phyloP scores from a whole-genome alignment of 352 stramenopile species.

The Aphanomyces cochlioides region DNA sequence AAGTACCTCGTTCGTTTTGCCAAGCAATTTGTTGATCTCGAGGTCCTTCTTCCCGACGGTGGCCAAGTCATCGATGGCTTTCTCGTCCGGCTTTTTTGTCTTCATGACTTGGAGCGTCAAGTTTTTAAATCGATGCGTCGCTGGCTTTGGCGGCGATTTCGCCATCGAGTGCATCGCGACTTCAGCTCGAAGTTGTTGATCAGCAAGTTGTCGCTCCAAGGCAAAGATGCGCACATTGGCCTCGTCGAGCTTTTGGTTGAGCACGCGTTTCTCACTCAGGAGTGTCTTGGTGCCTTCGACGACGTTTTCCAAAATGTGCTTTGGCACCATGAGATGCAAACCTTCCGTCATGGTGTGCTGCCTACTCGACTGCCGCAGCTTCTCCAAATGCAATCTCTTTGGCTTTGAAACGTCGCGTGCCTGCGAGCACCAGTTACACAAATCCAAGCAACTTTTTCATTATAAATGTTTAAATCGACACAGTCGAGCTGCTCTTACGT shows the following conservation, averaged over 20 bases:
- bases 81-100: background rate
- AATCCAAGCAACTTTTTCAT: no score
- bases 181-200: conserved; percentile 23
- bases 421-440: no score
- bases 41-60: conserved; percentile 18
- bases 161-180: conserved; percentile 5
- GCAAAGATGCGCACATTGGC: conserved; percentile 21
- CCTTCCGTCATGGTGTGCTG: background rate
- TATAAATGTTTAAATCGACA: background rate
- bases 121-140: conserved; percentile 20
- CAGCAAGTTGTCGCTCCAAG: conserved; percentile 25
- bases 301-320: conserved; percentile 30
- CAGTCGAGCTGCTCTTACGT: background rate
- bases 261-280: conserved; percentile 25
- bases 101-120: conserved; percentile 28
- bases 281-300: conserved; percentile 30
- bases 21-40: conserved; percentile 26
- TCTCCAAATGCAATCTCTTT: background rate
- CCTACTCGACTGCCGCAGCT: background rate
- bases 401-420: no score
- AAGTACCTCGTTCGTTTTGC: conserved; percentile 25
- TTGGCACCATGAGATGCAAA: conserved; percentile 23
- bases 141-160: background rate
- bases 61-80: background rate
- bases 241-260: conserved; percentile 25